These are phyloP conservation scores for Leccinum sublutescens DNA, from an alignment of 768 basidiomycete genomes.

Conservation along the genomic window DNA sequence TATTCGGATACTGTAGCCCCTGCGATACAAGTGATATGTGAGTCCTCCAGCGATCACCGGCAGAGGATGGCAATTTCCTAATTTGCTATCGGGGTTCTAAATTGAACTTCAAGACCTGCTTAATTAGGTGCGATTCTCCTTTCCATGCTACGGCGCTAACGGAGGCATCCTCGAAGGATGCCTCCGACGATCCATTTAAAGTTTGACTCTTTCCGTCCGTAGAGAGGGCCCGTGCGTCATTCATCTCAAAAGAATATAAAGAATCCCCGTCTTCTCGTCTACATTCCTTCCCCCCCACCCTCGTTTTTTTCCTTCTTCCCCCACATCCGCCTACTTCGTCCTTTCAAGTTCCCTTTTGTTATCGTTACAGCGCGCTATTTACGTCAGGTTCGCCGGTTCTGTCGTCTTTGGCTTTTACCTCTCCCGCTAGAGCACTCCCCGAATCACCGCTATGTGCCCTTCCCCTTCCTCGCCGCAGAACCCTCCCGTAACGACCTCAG, in stretches of 20 bases:
- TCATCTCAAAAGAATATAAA: conserved; percentile 25
- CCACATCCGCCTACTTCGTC: conserved; percentile 21
- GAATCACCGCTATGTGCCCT: conserved; percentile 30
- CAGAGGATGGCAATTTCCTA: conserved; percentile 16
- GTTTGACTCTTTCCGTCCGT: conserved; percentile 20
- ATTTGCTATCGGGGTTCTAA: conserved; percentile 18
- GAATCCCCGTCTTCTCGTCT: conserved; percentile 9
- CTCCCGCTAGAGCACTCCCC: conserved; percentile 14
- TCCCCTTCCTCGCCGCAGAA: conserved; percentile 27
- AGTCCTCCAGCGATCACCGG: conserved; percentile 11
- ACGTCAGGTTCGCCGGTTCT: conserved; percentile 19
- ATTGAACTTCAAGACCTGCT: conserved; percentile 28
- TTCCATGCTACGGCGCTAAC: conserved; percentile 15
- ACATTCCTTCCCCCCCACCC: conserved; percentile 10
- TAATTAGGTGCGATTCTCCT: conserved; percentile 22
- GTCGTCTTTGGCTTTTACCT: conserved; percentile 13
- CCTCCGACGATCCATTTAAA: conserved; percentile 17
- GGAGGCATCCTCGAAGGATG: conserved; percentile 24
- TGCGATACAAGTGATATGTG: too few species aligned
- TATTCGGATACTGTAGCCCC: not conserved
- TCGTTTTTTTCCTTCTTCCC: conserved; percentile 8
- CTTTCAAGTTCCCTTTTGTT: conserved; percentile 9
- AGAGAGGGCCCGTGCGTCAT: conserved; percentile 31
- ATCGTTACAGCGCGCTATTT: conserved; percentile 17
- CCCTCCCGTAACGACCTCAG: conserved; percentile 19